phyloP scores from a whole-genome alignment of 805 yeast species.

The Starmera quercuum region DNA sequence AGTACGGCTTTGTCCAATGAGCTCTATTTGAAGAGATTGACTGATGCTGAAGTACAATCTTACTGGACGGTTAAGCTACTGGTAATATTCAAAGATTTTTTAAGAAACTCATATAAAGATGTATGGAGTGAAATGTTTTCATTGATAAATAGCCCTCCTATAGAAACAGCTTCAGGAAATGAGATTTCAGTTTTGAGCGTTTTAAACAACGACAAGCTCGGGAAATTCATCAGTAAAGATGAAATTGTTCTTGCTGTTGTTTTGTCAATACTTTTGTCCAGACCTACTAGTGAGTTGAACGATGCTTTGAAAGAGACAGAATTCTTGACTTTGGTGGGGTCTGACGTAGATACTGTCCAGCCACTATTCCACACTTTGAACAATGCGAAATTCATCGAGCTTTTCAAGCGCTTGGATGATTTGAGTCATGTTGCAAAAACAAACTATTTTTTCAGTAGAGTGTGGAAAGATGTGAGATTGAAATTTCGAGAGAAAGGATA shows the following conservation, averaged over 20 bases:
- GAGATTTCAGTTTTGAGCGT: constrained; percentile 12
- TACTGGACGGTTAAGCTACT: constrained; percentile 20
- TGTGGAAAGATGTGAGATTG: constrained; percentile 18
- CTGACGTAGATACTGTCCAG: constrained; percentile 14
- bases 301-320: constrained; percentile 11
- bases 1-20: constrained; percentile 16
- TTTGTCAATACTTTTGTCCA: constrained; percentile 13
- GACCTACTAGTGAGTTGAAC: constrained; percentile 9
- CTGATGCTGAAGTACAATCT: constrained; percentile 14
- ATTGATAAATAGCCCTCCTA: constrained; percentile 10
- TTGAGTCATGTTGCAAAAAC: constrained; percentile 5
- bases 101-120: constrained; percentile 13
- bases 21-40: constrained; percentile 15
- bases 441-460: constrained; percentile 13
- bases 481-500: constrained; percentile 23
- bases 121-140: constrained; percentile 9
- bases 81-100: constrained; percentile 17
- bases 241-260: constrained; percentile 13
- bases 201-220: constrained; percentile 10
- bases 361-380: constrained; percentile 15
- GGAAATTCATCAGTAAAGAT: constrained; percentile 14
- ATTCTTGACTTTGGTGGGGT: constrained; percentile 13
- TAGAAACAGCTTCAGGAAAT: constrained; percentile 11
- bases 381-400: constrained; percentile 18
- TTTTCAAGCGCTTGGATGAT: constrained; percentile 10